These are phyloP conservation scores for Allantophomopsis lycopodina DNA, from an alignment of 2,329 filamentous ascomycete genomes.

Conservation along the genomic window DNA sequence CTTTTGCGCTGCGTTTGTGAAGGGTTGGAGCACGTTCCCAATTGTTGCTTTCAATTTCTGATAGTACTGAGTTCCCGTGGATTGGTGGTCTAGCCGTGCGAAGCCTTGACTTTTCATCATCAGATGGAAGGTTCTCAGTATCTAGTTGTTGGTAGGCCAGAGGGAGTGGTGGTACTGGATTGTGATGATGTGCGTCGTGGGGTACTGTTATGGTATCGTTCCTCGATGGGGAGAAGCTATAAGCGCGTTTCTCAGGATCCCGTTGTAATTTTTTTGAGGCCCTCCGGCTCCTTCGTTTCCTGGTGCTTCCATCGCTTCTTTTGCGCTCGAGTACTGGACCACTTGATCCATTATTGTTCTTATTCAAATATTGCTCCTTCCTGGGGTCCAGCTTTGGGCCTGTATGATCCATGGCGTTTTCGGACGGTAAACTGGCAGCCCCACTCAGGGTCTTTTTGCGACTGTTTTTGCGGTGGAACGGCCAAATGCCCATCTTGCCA, in stretches of 20 bases:
- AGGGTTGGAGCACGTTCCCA: slow-evolving; percentile 37
- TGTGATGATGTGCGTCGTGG: slow-evolving; percentile 11
- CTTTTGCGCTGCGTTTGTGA: slow-evolving; percentile 45
- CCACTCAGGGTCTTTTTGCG: slow-evolving; percentile 41
- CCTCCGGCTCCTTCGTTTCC: slow-evolving; percentile 14
- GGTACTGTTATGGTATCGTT: slow-evolving; percentile 35
- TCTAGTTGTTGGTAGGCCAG: too few relatives aligned
- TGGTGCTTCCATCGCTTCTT: slow-evolving; percentile 18
- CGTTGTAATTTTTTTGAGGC: slow-evolving; percentile 21
- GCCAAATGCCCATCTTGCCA: slow-evolving; percentile 64
- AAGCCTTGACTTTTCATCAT: neutral
- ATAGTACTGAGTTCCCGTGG: slow-evolving; percentile 8
- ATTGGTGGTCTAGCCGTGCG: neutral
- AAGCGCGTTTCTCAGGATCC: slow-evolving; percentile 37
- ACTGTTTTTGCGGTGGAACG: slow-evolving; percentile 62
- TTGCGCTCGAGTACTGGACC: slow-evolving; percentile 15
- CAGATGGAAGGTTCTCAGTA: too few relatives aligned
- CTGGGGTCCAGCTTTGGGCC: slow-evolving; percentile 12
- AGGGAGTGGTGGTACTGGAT: slow-evolving; percentile 15
- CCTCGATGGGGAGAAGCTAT: slow-evolving; percentile 49
- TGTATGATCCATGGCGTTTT: slow-evolving; percentile 23
- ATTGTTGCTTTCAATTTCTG: slow-evolving; percentile 18
- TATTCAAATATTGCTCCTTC: slow-evolving; percentile 12
- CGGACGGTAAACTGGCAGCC: slow-evolving; percentile 40
- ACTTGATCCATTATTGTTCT: slow-evolving; percentile 18